These are phyloP conservation scores for Cenococcum geophilum DNA, from an alignment of 495 filamentous ascomycete species.

Conservation along the genomic window DNA sequence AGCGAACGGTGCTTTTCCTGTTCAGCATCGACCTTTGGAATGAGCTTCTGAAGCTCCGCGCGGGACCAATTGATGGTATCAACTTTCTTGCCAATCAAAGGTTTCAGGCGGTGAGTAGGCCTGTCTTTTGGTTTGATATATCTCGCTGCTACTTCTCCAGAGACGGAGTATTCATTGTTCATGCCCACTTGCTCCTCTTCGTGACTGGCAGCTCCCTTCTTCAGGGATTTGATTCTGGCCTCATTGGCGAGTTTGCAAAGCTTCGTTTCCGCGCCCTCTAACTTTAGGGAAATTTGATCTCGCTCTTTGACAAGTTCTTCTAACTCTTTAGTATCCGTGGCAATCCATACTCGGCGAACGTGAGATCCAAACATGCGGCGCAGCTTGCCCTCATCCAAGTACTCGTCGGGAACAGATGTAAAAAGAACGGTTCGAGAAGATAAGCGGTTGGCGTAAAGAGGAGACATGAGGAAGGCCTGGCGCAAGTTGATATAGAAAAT, in stretches of 20 bases:
- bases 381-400: constrained; percentile 66
- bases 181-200: constrained; percentile 41
- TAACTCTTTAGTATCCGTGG: constrained; percentile 70
- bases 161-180: constrained; percentile 34
- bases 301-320: constrained; percentile 80
- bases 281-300: constrained; percentile 72
- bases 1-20: constrained; percentile 69
- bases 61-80: constrained; percentile 94
- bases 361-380: constrained; percentile 71
- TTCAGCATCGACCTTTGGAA: constrained; percentile 68
- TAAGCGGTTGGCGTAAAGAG: constrained; percentile 78
- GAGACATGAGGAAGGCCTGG: constrained; percentile 88
- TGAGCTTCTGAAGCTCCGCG: constrained; percentile 69
- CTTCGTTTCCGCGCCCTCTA: constrained; percentile 86
- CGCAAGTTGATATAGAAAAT: constrained; percentile 94
- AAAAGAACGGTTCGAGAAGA: constrained; percentile 94
- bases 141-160: constrained; percentile 73
- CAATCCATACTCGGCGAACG: constrained; percentile 83
- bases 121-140: constrained; percentile 68
- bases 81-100: constrained; percentile 82
- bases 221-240: constrained; percentile 63
- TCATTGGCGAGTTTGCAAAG: constrained; percentile 78
- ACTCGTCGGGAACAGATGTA: constrained; percentile 71
- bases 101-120: constrained; percentile 76
- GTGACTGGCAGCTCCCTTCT: constrained; percentile 52